Conservation (phyloP, 768 basidiomycete species). For the Leccinum obscurum region DNA sequence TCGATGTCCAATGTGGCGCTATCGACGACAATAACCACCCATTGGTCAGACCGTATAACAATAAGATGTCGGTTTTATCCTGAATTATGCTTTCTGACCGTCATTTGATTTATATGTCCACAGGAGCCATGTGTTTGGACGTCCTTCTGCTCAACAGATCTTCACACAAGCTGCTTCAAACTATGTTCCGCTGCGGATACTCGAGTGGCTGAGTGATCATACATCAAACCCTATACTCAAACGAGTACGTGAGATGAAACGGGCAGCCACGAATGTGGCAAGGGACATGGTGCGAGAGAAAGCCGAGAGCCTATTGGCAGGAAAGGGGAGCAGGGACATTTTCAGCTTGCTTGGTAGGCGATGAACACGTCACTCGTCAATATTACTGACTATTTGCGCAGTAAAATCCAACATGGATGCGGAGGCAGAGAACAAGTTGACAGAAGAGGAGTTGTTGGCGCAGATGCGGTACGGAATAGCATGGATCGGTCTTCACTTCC, state of each 20-base stretch:
- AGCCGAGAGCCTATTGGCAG: constrained; percentile 7
- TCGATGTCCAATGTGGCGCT: constrained; percentile 47
- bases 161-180: constrained; percentile 15
- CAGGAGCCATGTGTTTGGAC: constrained; percentile 18
- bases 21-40: constrained; percentile 14
- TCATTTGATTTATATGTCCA: constrained; percentile 4
- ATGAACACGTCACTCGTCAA: neutral
- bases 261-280: constrained; percentile 6
- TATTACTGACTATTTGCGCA: neutral
- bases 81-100: constrained; percentile 5
- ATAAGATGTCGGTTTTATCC: constrained; percentile 10
- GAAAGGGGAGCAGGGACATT: constrained; percentile 20
- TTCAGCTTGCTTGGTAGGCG: constrained; percentile 41
- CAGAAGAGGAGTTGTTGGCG: constrained; percentile 17
- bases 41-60: constrained; percentile 11
- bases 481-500: neutral
- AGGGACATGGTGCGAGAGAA: constrained; percentile 21
- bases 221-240: constrained; percentile 18
- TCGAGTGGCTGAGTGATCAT: constrained; percentile 37
- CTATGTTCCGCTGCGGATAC: constrained; percentile 16
- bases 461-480: constrained; percentile 19
- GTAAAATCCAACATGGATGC: constrained; percentile 32
- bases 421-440: constrained; percentile 25
- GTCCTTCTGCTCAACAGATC: constrained; percentile 16
- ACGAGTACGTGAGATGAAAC: constrained; percentile 17